These are phyloP conservation scores for Leucoagaricus sp. DNA, from an alignment of 1,284 basidiomycete genomes.

Conservation along the genomic window DNA sequence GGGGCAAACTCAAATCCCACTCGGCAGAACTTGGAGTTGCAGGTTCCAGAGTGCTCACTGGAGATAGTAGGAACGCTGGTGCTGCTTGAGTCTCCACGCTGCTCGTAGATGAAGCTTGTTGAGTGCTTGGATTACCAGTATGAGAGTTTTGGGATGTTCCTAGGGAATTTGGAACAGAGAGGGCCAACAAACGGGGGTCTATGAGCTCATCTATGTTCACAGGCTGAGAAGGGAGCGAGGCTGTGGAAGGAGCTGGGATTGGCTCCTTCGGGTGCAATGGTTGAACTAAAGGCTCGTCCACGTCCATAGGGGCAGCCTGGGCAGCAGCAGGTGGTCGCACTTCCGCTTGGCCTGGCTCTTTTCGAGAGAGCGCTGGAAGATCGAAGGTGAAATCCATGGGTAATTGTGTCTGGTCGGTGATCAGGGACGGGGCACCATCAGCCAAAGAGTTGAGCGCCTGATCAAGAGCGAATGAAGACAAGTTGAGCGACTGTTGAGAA, in stretches of 20 bases:
- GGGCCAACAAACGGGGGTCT: constrained; percentile 31
- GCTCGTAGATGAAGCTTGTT: not conserved
- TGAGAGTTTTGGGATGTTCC: too few species aligned
- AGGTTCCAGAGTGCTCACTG: constrained; percentile 30
- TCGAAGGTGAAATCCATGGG: constrained; percentile 1
- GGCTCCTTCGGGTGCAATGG: not conserved
- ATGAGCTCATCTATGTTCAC: constrained; percentile 23
- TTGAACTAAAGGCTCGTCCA: not conserved
- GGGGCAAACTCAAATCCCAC: constrained; percentile 34
- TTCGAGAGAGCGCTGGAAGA: not conserved
- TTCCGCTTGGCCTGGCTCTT: not conserved
- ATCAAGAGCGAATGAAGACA: not conserved
- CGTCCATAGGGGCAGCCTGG: not conserved
- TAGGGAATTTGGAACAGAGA: constrained; percentile 20
- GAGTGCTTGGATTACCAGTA: not conserved
- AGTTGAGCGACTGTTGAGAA: constrained; percentile 1
- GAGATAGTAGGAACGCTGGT: constrained; percentile 27
- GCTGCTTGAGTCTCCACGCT: constrained; percentile 7
- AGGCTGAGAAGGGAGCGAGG: not conserved
- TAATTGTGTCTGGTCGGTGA: not conserved
- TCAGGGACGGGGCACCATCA: not conserved
- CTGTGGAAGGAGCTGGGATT: too few species aligned
- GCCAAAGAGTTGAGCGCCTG: not conserved
- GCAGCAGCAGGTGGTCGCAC: not conserved
- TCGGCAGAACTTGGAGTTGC: constrained; percentile 34